These are phyloP conservation scores for Nakataea oryzae DNA, from an alignment of 2,329 filamentous ascomycete species.

Conservation along the genomic window DNA sequence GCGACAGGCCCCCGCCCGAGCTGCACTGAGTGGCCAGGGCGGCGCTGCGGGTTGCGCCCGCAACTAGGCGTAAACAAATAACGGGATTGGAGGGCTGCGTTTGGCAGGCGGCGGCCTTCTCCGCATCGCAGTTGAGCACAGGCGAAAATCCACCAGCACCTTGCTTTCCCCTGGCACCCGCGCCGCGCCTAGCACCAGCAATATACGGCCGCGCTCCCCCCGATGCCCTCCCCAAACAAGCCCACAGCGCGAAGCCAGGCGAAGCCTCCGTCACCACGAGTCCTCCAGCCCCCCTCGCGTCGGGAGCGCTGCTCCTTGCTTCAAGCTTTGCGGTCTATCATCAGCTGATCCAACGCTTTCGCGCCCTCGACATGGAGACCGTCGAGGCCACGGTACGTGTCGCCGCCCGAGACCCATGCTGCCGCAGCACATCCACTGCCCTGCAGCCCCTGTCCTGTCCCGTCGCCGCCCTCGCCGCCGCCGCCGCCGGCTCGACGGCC, in stretches of 20 bases:
- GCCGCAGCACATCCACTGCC: not conserved
- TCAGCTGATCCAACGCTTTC: conserved; percentile 2
- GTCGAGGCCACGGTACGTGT: conserved; percentile 16
- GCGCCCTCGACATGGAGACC: conserved; percentile 8
- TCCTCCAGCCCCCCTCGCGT: conserved; percentile 16
- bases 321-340: conserved; percentile 18
- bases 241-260: not conserved
- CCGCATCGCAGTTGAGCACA: not conserved
- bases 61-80: not conserved
- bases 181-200: not conserved
- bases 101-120: not conserved
- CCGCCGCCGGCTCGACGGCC: not conserved
- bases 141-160: not conserved
- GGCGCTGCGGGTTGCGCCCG: not conserved
- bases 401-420: not conserved
- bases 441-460: not conserved
- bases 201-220: not conserved
- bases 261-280: conserved; percentile 13
- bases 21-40: not conserved
- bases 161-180: not conserved
- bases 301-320: conserved; percentile 27
- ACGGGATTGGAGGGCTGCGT: not conserved
- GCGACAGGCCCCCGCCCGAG: not conserved
- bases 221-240: not conserved
- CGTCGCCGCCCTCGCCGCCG: not conserved